Evolutionary conservation across 2,329 filamentous ascomycete species (phyloP).

Genomic region (Trichoderma gracile): DNA sequence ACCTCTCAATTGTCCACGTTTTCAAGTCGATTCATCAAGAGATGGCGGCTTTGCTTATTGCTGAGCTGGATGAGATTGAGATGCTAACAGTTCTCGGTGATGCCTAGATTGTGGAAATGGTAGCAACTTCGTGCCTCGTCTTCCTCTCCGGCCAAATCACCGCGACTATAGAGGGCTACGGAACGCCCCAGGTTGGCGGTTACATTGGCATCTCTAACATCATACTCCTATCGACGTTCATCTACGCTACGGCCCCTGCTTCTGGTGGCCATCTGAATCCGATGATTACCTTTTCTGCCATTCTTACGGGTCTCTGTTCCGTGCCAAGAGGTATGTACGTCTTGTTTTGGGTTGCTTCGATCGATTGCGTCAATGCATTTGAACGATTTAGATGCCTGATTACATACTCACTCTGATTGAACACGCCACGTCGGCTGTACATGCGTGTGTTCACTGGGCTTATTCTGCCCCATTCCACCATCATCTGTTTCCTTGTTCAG

Average conservation of each 20-base stretch:
- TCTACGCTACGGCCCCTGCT: conserved; percentile 50
- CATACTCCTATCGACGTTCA: conserved; percentile 48
- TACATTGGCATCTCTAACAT: conserved; percentile 44
- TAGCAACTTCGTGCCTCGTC: conserved; percentile 35
- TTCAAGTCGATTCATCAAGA: background rate
- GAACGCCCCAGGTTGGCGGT: conserved; percentile 33
- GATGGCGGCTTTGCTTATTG: background rate
- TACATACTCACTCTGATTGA: background rate
- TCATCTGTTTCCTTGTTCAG: background rate
- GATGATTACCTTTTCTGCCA: conserved; percentile 53
- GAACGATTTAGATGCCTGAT: background rate
- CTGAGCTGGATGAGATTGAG: too few relatives aligned
- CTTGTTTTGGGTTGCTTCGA: background rate
- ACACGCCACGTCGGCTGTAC: background rate
- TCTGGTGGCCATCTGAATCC: conserved; percentile 57
- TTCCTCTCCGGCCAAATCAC: conserved; percentile 38
- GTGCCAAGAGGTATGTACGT: conserved; percentile 44
- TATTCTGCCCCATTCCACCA: too few relatives aligned
- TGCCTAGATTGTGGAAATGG: conserved; percentile 35
- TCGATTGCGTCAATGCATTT: background rate
- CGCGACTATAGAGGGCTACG: conserved; percentile 35
- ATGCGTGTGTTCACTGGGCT: background rate
- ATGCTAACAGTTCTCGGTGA: too few relatives aligned
- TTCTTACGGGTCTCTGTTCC: conserved; percentile 51
- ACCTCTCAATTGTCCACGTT: background rate